Conservation (phyloP, 1,284 basidiomycete genomes). For the Sporisorium iseilematis-ciliati region DNA sequence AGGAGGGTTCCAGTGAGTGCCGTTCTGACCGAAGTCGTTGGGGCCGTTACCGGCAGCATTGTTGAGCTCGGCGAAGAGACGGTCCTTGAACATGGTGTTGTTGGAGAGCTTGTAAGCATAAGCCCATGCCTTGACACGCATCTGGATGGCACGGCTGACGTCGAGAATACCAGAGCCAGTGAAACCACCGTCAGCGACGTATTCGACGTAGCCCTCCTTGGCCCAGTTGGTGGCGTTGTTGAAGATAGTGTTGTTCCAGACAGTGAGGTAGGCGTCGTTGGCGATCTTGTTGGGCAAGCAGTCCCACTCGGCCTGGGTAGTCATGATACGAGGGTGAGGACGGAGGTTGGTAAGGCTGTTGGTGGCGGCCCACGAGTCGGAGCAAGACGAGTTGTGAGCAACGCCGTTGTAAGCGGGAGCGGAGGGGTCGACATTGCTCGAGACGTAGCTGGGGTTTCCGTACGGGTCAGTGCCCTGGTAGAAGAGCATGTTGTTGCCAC, state of each 20-base stretch:
- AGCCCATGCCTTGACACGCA: constrained; percentile 89
- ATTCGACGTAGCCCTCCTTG: constrained; percentile 75
- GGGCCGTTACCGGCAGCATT: constrained; percentile 67
- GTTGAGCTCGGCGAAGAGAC: constrained; percentile 82
- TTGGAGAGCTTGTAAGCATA: constrained; percentile 92
- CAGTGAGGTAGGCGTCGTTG: constrained; percentile 84
- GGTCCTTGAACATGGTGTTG: constrained; percentile 88
- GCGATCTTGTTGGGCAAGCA: constrained; percentile 82
- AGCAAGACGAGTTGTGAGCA: constrained; percentile 32
- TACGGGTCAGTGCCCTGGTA: constrained; percentile 75
- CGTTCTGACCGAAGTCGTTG: constrained; percentile 75
- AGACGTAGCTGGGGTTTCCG: constrained; percentile 87
- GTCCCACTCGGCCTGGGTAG: constrained; percentile 90
- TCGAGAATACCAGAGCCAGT: constrained; percentile 88
- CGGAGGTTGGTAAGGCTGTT: constrained; percentile 82
- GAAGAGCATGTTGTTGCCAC: constrained; percentile 79
- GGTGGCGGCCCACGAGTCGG: constrained; percentile 65
- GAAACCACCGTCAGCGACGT: constrained; percentile 78
- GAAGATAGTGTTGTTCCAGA: constrained; percentile 93
- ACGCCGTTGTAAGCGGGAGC: constrained; percentile 39
- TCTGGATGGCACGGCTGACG: constrained; percentile 87
- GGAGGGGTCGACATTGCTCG: constrained; percentile 76
- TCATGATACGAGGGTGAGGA: constrained; percentile 88
- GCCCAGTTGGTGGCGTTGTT: constrained; percentile 83
- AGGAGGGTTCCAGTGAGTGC: constrained; percentile 78